These are phyloP conservation scores for Lipomyces starkeyi DNA, from an alignment of 805 yeast genomes.

Conservation along the genomic window DNA sequence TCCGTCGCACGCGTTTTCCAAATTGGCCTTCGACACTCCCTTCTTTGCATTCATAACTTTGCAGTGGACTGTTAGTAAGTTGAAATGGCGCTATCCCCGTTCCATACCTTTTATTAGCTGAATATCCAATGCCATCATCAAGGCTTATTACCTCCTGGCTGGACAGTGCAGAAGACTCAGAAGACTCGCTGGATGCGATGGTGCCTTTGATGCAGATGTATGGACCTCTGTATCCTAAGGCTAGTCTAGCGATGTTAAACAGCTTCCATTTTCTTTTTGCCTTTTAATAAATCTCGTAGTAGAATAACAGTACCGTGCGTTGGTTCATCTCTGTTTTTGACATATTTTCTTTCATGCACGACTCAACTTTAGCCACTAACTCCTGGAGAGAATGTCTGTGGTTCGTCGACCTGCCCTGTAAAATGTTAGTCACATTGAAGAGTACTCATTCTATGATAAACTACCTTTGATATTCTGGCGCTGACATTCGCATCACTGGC, in stretches of 20 bases:
- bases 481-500: neutral
- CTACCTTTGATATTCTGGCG: neutral
- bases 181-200: neutral
- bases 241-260: neutral
- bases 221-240: neutral
- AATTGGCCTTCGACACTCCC: neutral
- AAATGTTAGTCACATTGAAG: neutral
- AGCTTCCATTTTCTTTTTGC: neutral
- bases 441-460: neutral
- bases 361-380: neutral
- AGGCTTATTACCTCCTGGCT: neutral
- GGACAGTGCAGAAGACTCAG: neutral
- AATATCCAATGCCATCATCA: neutral
- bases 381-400: neutral
- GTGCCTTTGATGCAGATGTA: conserved; percentile 6
- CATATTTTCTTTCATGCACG: neutral
- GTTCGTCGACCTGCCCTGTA: neutral
- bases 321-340: neutral
- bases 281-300: neutral
- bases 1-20: neutral
- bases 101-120: neutral
- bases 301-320: neutral
- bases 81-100: neutral
- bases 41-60: neutral
- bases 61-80: neutral